Base-by-base conservation (phyloP, 768 basidiomycete species). In the Rossbeevera mucosa region DNA sequence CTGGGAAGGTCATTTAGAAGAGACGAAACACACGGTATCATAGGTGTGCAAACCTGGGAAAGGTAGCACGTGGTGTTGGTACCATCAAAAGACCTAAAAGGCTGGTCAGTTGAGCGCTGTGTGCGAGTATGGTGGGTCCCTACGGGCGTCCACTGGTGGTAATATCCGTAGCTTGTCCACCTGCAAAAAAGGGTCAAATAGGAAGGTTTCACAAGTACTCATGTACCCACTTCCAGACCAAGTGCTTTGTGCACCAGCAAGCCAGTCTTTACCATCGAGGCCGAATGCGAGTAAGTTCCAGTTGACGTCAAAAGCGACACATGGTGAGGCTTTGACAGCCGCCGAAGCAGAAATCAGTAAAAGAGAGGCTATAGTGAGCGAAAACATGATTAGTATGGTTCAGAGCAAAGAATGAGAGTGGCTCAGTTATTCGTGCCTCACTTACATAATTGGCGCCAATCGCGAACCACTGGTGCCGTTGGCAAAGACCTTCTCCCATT, bases 281-380 rank as follows among this genome's bases (percentile, higher is more conserved):
- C 88, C 90, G 65, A 97, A 91, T 20, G 86, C 89, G 48, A 91
- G 81, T 48, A 97, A 78, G 68, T 94, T 91, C 83, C 86, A 93
- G 60, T 71, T 73, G 40, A 75, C 62, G 64, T 95, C 93, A 64
- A 94, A 94, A 20, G 85, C 79, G 33, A 92, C 74, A 65, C 93
- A 95, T 4, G 83, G 76, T 16, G 71, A 69, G 2, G 76, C 71
- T 29, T 60, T 65, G 53, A 74, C 72, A 33, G 65, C 52, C 7
- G 62, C 52, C 12, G 71, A 64, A 46, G 67, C 60, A 48, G 69
- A 71, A 51, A 76, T 62, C 42, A 74, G 64, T 28, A 78, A 79
- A 80, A 81, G 80, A 81, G 76, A 71, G 79, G 66, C 77, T 72
- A 75, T 55, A 64, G 77, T 78, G 58, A 64, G 71, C 38, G 54